A percentile compares a stretch with the other conserved stretches of the same genome.
Conservation (phyloP, 2,329 filamentous ascomycete species). For the Cladosporium sp. region DNA sequence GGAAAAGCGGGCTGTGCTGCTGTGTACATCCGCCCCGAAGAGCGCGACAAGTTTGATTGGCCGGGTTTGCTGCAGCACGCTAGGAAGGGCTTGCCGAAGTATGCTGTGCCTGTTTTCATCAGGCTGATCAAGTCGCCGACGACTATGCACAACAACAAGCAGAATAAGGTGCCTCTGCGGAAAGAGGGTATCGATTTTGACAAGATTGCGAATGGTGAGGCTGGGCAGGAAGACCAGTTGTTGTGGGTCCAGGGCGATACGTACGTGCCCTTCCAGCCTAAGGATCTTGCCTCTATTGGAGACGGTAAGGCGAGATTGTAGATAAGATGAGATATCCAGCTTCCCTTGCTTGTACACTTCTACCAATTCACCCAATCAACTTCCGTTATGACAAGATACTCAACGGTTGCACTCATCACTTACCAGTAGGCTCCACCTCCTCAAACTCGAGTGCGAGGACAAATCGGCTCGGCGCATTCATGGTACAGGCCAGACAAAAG, state of each 20-base stretch:
- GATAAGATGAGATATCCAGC: neutral
- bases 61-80: conserved; percentile 56
- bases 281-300: conserved; percentile 35
- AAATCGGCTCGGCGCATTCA: too few species aligned
- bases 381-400: too few species aligned
- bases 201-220: conserved; percentile 51
- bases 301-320: conserved; percentile 13
- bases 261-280: conserved; percentile 56
- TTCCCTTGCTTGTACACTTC: neutral
- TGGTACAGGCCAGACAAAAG: too few species aligned
- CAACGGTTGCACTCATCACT: too few species aligned
- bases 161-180: conserved; percentile 82
- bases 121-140: conserved; percentile 54
- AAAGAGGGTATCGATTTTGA: conserved; percentile 91
- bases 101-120: conserved; percentile 72
- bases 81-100: conserved; percentile 60
- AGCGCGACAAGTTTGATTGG: conserved; percentile 54
- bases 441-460: too few species aligned
- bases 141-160: conserved; percentile 73
- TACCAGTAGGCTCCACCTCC: too few species aligned
- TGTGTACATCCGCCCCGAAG: conserved; percentile 52
- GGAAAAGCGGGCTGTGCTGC: conserved; percentile 54
- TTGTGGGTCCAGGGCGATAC: conserved; percentile 48
- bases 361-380: neutral
- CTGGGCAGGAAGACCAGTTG: conserved; percentile 43